Evolutionary conservation across 2,329 filamentous ascomycete species (phyloP).

Genomic region (Ophidiomyces ophidiicola): DNA sequence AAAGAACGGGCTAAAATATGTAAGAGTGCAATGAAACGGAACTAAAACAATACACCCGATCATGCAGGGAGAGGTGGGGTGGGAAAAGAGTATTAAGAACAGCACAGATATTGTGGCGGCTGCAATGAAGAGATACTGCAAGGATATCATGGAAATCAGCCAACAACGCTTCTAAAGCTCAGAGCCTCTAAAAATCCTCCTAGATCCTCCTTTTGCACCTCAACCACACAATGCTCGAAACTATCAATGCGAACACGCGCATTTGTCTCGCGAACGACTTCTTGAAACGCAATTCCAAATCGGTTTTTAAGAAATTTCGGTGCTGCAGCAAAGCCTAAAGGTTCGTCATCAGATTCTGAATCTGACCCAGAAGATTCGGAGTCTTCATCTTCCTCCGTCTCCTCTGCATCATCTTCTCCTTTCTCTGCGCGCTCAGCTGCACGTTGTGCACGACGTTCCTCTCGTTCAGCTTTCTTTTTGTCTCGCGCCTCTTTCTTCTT

Average conservation of each 20-base stretch:
- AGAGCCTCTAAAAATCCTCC: conserved; percentile 80
- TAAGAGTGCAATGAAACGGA: not conserved
- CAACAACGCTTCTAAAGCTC: conserved; percentile 78
- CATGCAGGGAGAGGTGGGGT: not conserved
- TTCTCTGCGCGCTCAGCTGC: conserved; percentile 41
- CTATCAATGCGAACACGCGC: conserved; percentile 85
- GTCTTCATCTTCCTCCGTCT: conserved; percentile 54
- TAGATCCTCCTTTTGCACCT: conserved; percentile 93
- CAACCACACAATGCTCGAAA: conserved; percentile 94
- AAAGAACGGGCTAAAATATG: not conserved
- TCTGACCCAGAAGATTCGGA: conserved; percentile 23
- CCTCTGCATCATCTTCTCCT: conserved; percentile 47
- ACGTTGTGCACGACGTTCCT: conserved; percentile 50
- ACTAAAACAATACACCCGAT: not conserved
- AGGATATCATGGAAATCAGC: conserved; percentile 24
- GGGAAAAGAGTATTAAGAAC: not conserved
- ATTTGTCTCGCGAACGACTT: conserved; percentile 83
- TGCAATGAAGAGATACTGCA: not conserved
- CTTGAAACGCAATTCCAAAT: conserved; percentile 91
- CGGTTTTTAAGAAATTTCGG: conserved; percentile 67
- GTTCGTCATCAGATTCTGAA: conserved; percentile 42
- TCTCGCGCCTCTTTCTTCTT: conserved; percentile 52
- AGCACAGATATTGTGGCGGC: not conserved
- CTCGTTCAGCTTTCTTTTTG: conserved; percentile 50
- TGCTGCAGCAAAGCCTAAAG: conserved; percentile 35